phyloP scores from a whole-genome alignment of 2,329 filamentous ascomycete species.

The Myriosclerotinia duriaeana region DNA sequence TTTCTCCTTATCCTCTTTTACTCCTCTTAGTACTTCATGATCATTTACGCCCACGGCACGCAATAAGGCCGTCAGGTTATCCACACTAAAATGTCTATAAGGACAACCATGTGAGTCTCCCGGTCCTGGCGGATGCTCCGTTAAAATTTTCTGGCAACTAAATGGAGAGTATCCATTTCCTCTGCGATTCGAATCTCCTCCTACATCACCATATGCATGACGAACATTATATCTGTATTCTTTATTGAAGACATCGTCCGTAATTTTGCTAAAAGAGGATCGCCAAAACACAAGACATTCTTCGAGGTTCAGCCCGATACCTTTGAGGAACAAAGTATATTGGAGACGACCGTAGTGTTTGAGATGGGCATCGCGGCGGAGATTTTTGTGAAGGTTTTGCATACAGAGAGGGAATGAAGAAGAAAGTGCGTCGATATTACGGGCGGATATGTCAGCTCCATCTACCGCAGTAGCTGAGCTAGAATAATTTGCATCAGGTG shows the following conservation, averaged over 20 bases:
- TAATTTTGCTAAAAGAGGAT: constrained; percentile 77
- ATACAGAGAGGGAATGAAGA: constrained; percentile 90
- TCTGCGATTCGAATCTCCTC: constrained; percentile 83
- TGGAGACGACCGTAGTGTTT: constrained; percentile 93
- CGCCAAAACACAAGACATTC: constrained; percentile 94
- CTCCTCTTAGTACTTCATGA: constrained; percentile 71
- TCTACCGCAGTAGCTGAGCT: constrained; percentile 62
- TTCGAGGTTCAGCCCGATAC: constrained; percentile 87
- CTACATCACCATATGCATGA: constrained; percentile 93
- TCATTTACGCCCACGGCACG: constrained; percentile 79
- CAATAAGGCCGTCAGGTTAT: constrained; percentile 77
- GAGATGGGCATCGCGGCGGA: constrained; percentile 84
- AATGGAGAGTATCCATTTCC: constrained; percentile 87
- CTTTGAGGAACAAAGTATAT: constrained; percentile 95
- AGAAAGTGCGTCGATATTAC: constrained; percentile 76
- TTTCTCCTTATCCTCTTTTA: constrained; percentile 85
- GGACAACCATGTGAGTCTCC: constrained; percentile 96
- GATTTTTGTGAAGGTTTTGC: constrained; percentile 81
- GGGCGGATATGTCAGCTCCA: constrained; percentile 73
- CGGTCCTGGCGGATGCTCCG: constrained; percentile 79
- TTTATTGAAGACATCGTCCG: constrained; percentile 94
- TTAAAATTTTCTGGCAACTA: constrained; percentile 92
- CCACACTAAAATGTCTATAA: constrained; percentile 85
- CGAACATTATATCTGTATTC: constrained; percentile 96
- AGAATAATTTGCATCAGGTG: constrained; percentile 80